Percentiles rank a stretch among this genome's conserved stretches.
These are phyloP conservation scores for Amorphotheca resinae DNA, from an alignment of 495 filamentous ascomycete genomes.

Conservation along the genomic window DNA sequence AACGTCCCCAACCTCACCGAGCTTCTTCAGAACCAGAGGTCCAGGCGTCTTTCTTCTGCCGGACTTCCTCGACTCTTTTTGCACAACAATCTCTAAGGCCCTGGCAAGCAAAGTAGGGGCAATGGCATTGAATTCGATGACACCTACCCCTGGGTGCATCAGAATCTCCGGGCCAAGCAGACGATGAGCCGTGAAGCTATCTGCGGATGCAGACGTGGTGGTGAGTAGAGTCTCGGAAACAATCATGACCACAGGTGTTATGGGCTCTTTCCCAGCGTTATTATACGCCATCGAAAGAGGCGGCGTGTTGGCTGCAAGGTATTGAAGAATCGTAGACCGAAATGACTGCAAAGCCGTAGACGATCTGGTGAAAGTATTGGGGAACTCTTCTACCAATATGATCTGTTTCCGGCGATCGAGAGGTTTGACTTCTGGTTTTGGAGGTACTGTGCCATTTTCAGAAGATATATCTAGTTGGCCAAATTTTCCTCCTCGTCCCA, in stretches of 20 bases:
- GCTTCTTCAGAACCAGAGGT: conserved; percentile 53
- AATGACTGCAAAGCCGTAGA: conserved; percentile 61
- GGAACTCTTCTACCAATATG: conserved; percentile 90
- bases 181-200: conserved; percentile 83
- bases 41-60: conserved; percentile 55
- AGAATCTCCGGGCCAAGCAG: conserved; percentile 76
- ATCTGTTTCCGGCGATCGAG: conserved; percentile 34
- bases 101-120: conserved; percentile 78
- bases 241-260: conserved; percentile 74
- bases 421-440: conserved; percentile 21
- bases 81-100: conserved; percentile 64
- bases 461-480: conserved; percentile 54
- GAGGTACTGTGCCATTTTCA: conserved; percentile 18
- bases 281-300: conserved; percentile 21
- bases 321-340: conserved; percentile 58
- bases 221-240: conserved; percentile 77
- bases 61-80: conserved; percentile 66
- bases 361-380: conserved; percentile 60
- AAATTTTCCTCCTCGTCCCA: conserved; percentile 66
- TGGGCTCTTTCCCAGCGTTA: conserved; percentile 22
- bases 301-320: conserved; percentile 49
- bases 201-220: conserved; percentile 59
- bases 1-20: conserved; percentile 80
- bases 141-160: conserved; percentile 56
- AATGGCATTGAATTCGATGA: conserved; percentile 85